phyloP scores from a whole-genome alignment of 164 flowering plant genomes.

The Hamamelis virginiana region DNA sequence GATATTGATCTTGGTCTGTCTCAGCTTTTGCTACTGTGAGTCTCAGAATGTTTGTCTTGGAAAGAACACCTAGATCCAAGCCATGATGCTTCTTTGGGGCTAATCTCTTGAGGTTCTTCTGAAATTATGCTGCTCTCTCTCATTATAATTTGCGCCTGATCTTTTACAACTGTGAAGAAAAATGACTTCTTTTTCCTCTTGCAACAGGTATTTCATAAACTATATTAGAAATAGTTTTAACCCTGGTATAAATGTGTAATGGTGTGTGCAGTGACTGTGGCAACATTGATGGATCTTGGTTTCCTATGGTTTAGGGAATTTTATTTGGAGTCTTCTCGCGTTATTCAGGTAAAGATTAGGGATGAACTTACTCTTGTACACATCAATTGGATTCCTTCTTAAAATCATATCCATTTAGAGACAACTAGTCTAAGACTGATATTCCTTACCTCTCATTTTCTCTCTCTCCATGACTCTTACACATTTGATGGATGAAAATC shows the following conservation, averaged over 20 bases:
- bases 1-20: background rate
- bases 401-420: background rate
- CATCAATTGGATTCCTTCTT: background rate
- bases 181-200: background rate
- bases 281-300: slow-evolving; percentile 87
- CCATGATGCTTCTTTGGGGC: background rate
- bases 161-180: background rate
- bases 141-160: no score
- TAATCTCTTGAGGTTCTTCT: background rate
- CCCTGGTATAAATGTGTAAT: slow-evolving; percentile 1
- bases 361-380: background rate
- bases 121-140: background rate
- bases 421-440: background rate
- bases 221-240: background rate
- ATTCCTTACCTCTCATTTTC: no score
- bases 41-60: background rate
- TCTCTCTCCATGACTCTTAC: no score
- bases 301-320: slow-evolving; percentile 98
- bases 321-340: slow-evolving; percentile 97
- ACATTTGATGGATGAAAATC: no score
- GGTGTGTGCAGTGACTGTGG: slow-evolving; percentile 70
- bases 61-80: background rate
- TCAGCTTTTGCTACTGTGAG: no score
- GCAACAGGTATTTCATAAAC: background rate
- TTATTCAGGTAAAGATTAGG: slow-evolving; percentile 74